Conservation (phyloP, 768 basidiomycete species). For the Mycena amicta region DNA sequence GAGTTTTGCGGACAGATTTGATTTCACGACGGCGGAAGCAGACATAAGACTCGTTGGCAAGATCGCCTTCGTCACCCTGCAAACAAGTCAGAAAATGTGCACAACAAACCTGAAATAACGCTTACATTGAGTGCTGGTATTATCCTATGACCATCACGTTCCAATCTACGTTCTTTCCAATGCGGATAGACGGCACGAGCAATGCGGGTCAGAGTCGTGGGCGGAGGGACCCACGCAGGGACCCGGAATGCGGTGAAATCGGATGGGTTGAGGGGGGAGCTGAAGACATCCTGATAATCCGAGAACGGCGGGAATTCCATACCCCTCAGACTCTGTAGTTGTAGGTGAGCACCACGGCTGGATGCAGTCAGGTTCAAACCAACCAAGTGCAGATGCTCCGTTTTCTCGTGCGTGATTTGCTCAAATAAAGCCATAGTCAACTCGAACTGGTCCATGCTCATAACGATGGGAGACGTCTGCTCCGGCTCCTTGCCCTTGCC, state of each 20-base stretch:
- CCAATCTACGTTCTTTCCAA: slow-evolving; percentile 86
- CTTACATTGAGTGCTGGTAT: slow-evolving; percentile 88
- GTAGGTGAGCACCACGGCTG: slow-evolving; percentile 2
- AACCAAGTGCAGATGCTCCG: slow-evolving; percentile 79
- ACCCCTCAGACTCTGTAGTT: slow-evolving; percentile 58
- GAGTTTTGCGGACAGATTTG: slow-evolving; percentile 92
- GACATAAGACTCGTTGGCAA: slow-evolving; percentile 90
- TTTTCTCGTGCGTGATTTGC: slow-evolving; percentile 84
- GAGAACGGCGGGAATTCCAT: slow-evolving; percentile 75
- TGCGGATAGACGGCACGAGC: slow-evolving; percentile 82
- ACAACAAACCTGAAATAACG: slow-evolving; percentile 8
- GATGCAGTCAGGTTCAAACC: slow-evolving; percentile 33
- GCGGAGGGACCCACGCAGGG: slow-evolving; percentile 70
- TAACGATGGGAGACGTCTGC: slow-evolving; percentile 54
- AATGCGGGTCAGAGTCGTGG: slow-evolving; percentile 60
- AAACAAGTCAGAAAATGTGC: slow-evolving; percentile 8
- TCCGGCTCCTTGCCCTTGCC: slow-evolving; percentile 89
- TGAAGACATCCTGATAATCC: slow-evolving; percentile 76
- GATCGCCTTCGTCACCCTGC: slow-evolving; percentile 88
- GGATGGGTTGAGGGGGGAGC: slow-evolving; percentile 56
- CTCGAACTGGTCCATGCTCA: slow-evolving; percentile 93
- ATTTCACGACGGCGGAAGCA: slow-evolving; percentile 96
- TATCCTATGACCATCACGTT: slow-evolving; percentile 83
- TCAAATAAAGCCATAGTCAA: slow-evolving; percentile 94
- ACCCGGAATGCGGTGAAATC: slow-evolving; percentile 70